Conservation (phyloP, 177 flowering plant species). For the Vitis hybrid region DNA sequence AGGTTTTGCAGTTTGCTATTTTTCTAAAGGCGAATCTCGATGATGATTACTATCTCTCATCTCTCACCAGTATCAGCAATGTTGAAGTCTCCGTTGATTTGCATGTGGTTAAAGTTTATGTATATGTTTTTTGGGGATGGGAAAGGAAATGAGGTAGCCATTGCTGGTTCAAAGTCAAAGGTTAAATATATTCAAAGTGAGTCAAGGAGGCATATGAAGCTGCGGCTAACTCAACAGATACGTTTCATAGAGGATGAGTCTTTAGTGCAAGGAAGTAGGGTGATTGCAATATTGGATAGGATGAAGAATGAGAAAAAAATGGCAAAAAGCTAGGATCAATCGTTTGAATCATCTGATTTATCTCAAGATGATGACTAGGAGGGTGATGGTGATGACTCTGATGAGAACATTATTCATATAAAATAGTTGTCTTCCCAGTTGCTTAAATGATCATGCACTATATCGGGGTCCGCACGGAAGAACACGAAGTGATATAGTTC, state of each 20-base stretch:
- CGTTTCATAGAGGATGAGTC: slow-evolving; percentile 93
- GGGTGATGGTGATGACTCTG: slow-evolving; percentile 48
- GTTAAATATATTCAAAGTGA: slow-evolving; percentile 80
- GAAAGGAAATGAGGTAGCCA: slow-evolving; percentile 86
- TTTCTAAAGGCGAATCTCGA: slow-evolving; percentile 84
- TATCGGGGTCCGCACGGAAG: no score
- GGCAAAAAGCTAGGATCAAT: no score
- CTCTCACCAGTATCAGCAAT: slow-evolving; percentile 82
- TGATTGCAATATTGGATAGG: slow-evolving; percentile 6
- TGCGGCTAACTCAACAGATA: slow-evolving; percentile 88
- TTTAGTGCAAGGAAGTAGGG: slow-evolving; percentile 92
- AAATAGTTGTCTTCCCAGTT: slow-evolving; percentile 36
- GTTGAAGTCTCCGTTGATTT: slow-evolving; percentile 85
- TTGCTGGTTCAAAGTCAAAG: slow-evolving; percentile 86
- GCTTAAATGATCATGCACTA: not conserved
- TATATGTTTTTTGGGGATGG: slow-evolving; percentile 92
- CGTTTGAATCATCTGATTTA: slow-evolving; percentile 15
- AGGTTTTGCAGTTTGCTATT: slow-evolving; percentile 72
- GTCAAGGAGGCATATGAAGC: slow-evolving; percentile 88
- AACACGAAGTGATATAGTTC: no score
- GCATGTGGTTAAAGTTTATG: slow-evolving; percentile 89
- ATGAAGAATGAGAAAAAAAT: no score
- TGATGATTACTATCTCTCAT: slow-evolving; percentile 83
- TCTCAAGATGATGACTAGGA: slow-evolving; percentile 64
- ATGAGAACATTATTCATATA: slow-evolving; percentile 80